Percentiles rank a stretch among this genome's conserved stretches.
These are phyloP conservation scores for Bryoglossum gracile DNA, from an alignment of 495 filamentous ascomycete genomes.

Conservation along the genomic window DNA sequence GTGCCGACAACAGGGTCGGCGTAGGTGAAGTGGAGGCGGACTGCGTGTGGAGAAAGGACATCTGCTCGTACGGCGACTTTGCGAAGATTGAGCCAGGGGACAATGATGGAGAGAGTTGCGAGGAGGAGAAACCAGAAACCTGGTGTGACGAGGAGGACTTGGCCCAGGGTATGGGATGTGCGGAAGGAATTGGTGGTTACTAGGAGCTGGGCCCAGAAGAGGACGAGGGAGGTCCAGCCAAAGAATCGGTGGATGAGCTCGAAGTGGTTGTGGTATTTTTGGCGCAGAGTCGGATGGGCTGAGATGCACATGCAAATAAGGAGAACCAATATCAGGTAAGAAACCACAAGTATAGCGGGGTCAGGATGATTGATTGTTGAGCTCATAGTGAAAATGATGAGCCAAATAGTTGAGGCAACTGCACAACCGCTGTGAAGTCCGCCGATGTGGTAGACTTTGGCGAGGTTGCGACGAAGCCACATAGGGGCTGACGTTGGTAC, in stretches of 20 bases:
- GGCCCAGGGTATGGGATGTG: constrained; percentile 25
- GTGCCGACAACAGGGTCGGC: constrained; percentile 38
- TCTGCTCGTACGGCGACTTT: constrained; percentile 47
- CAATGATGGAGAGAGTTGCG: constrained; percentile 45
- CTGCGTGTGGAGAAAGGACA: constrained; percentile 51
- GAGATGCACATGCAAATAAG: constrained; percentile 27
- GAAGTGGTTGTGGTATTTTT: constrained; percentile 45
- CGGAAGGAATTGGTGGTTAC: constrained; percentile 33
- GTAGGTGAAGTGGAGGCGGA: constrained; percentile 52
- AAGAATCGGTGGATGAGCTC: constrained; percentile 51
- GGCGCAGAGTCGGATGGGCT: constrained; percentile 39
- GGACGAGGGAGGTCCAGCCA: constrained; percentile 45
- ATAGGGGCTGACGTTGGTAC: constrained; percentile 50
- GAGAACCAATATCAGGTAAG: constrained; percentile 26
- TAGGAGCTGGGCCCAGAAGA: constrained; percentile 48
- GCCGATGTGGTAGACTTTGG: constrained; percentile 59
- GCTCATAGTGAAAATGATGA: constrained; percentile 48
- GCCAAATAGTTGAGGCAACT: constrained; percentile 54
- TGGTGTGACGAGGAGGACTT: constrained; percentile 36
- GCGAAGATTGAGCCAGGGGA: constrained; percentile 52
- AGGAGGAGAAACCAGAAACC: constrained; percentile 49
- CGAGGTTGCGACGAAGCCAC: constrained; percentile 46
- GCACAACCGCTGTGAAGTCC: constrained; percentile 60
- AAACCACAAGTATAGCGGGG: constrained; percentile 23
- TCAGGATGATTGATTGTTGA: constrained; percentile 32